Evolutionary conservation across 768 basidiomycete species (phyloP).

Genomic region (Cystoderma amianthinum): DNA sequence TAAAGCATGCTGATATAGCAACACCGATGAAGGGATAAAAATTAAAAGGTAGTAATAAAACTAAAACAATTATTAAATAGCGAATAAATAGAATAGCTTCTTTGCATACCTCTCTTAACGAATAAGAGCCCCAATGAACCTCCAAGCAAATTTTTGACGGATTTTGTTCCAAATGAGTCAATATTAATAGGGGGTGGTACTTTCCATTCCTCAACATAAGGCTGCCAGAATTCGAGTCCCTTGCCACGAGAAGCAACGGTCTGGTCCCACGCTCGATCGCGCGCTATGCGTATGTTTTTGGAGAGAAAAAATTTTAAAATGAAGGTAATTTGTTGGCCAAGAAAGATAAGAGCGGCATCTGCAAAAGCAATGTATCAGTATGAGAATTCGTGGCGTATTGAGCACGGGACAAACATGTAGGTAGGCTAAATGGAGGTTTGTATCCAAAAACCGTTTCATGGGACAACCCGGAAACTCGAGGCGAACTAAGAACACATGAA

Average conservation of each 20-base stretch:
- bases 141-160: slow-evolving; percentile 24
- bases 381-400: not conserved
- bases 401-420: slow-evolving; percentile 48
- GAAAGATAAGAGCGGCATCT: slow-evolving; percentile 73
- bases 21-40: slow-evolving; percentile 69
- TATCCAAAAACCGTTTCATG: slow-evolving; percentile 61
- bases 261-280: slow-evolving; percentile 72
- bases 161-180: slow-evolving; percentile 18
- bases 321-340: slow-evolving; percentile 66
- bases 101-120: slow-evolving; percentile 35
- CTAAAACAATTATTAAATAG: slow-evolving; percentile 19
- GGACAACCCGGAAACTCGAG: slow-evolving; percentile 55
- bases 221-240: slow-evolving; percentile 75
- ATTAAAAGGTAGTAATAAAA: slow-evolving; percentile 52
- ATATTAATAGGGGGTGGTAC: slow-evolving; percentile 37
- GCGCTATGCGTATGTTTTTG: slow-evolving; percentile 75
- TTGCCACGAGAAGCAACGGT: slow-evolving; percentile 83
- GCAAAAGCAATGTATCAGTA: slow-evolving; percentile 1
- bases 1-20: slow-evolving; percentile 53
- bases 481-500: slow-evolving; percentile 34
- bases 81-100: not conserved
- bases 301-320: slow-evolving; percentile 82
- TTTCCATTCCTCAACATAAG: slow-evolving; percentile 80
- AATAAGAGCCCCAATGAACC: slow-evolving; percentile 33
- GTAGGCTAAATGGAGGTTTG: slow-evolving; percentile 56